A percentile compares a stretch with the other conserved stretches of the same genome.
phyloP scores from a whole-genome alignment of 1,284 basidiomycete genomes.

The Ceratobasidium sp. region DNA sequence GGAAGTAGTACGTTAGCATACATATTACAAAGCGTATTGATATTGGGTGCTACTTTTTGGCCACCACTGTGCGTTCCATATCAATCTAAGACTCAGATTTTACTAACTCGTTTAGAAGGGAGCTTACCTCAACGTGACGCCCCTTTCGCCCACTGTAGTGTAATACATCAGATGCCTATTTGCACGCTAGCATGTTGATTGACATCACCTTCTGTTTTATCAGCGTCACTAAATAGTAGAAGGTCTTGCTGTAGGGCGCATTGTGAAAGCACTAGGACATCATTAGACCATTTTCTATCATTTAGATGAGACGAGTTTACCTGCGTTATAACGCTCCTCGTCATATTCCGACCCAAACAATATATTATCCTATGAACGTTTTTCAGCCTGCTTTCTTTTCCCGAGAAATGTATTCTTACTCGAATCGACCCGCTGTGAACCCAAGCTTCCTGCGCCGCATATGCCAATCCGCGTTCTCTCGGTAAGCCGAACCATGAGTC shows the following conservation, averaged over 20 bases:
- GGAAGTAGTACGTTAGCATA: constrained; percentile 51
- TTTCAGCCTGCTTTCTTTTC: too few relatives aligned
- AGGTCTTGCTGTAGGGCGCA: constrained; percentile 77
- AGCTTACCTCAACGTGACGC: constrained; percentile 74
- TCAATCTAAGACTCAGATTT: constrained; percentile 14
- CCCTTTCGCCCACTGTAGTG: constrained; percentile 87
- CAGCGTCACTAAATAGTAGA: constrained; percentile 73
- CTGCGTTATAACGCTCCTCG: constrained; percentile 55
- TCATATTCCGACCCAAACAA: constrained; percentile 70
- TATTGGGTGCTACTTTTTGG: constrained; percentile 62
- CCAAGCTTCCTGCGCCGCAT: constrained; percentile 83
- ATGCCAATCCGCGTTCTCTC: constrained; percentile 73
- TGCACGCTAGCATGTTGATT: background rate
- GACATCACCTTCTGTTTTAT: constrained; percentile 54
- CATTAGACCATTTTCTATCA: background rate
- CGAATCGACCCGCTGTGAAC: constrained; percentile 69
- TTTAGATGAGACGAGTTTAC: constrained; percentile 55
- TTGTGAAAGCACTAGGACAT: constrained; percentile 54
- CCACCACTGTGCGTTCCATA: constrained; percentile 59
- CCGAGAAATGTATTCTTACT: constrained; percentile 51
- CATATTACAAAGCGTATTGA: background rate
- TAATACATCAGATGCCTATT: constrained; percentile 14
- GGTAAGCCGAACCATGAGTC: constrained; percentile 76
- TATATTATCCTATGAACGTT: constrained; percentile 65
- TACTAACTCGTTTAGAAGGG: constrained; percentile 29